A percentile compares a stretch with the other conserved stretches of the same genome.
Evolutionary conservation across 768 basidiomycete species (phyloP).

Genomic region (Rhizopogon salebrosus): DNA sequence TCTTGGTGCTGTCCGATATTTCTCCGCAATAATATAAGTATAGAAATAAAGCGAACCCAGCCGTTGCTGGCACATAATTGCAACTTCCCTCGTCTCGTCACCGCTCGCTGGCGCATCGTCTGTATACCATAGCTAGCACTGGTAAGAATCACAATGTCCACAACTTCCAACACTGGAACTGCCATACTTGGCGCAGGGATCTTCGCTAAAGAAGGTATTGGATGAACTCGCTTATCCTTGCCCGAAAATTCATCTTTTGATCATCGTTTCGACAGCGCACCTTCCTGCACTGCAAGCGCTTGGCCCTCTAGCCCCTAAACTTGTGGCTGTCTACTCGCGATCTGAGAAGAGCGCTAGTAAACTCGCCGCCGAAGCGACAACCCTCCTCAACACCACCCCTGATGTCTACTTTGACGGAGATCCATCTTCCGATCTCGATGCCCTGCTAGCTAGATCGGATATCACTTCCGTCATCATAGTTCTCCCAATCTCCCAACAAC

Average conservation of each 20-base stretch:
- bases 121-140: too few species aligned
- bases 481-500: constrained; percentile 74
- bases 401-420: constrained; percentile 54
- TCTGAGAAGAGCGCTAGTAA: constrained; percentile 55
- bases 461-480: constrained; percentile 70
- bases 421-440: constrained; percentile 42
- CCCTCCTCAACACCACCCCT: constrained; percentile 34
- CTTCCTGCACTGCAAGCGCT: constrained; percentile 67
- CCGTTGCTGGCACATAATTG: not conserved
- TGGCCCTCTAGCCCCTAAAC: constrained; percentile 36
- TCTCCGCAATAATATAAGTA: not conserved
- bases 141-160: too few species aligned
- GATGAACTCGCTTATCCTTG: not conserved
- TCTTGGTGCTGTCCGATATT: constrained; percentile 3
- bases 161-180: constrained; percentile 38
- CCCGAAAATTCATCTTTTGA: constrained; percentile 19
- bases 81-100: not conserved
- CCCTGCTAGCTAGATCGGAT: constrained; percentile 62
- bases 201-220: constrained; percentile 68
- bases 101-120: too few species aligned
- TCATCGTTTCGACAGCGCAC: constrained; percentile 48
- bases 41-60: not conserved
- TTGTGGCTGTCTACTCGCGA: constrained; percentile 78
- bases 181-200: constrained; percentile 82
- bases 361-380: constrained; percentile 43